phyloP scores from a whole-genome alignment of 768 basidiomycete genomes.

The Cystofilobasidium capitatum region DNA sequence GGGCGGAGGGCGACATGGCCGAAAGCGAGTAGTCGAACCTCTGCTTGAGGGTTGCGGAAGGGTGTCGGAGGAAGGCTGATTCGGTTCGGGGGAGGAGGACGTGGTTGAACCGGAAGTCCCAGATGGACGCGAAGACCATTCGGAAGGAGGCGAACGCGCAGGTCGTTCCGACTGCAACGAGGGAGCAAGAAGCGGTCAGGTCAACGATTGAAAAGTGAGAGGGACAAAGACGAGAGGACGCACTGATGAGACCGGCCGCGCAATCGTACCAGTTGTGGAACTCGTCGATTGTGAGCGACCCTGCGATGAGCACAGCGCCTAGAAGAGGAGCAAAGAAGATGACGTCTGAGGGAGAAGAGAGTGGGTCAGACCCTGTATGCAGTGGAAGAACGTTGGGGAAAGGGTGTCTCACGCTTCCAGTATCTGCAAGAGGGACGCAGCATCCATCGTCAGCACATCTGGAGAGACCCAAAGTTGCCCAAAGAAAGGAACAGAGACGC shows the following conservation, averaged over 20 bases:
- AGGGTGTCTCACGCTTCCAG: constrained; percentile 44
- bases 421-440: too few species aligned
- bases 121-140: constrained; percentile 50
- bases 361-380: neutral
- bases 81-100: constrained; percentile 44
- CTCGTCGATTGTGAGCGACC: constrained; percentile 52
- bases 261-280: constrained; percentile 47
- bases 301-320: constrained; percentile 51
- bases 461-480: too few species aligned
- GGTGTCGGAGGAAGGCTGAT: constrained; percentile 11
- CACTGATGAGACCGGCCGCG: constrained; percentile 46
- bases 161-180: neutral
- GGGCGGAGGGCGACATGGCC: neutral
- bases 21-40: constrained; percentile 15
- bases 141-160: constrained; percentile 43
- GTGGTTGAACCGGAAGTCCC: constrained; percentile 55
- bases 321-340: constrained; percentile 51
- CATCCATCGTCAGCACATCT: too few species aligned
- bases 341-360: constrained; percentile 40
- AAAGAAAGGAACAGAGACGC: too few species aligned
- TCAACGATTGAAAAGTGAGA: constrained; percentile 41
- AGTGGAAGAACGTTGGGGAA: neutral
- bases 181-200: constrained; percentile 44
- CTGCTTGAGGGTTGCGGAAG: neutral
- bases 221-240: neutral